Evolutionary conservation across 176 grass and related monocot species (phyloP).

Genomic region (Guadua angustifolia): DNA sequence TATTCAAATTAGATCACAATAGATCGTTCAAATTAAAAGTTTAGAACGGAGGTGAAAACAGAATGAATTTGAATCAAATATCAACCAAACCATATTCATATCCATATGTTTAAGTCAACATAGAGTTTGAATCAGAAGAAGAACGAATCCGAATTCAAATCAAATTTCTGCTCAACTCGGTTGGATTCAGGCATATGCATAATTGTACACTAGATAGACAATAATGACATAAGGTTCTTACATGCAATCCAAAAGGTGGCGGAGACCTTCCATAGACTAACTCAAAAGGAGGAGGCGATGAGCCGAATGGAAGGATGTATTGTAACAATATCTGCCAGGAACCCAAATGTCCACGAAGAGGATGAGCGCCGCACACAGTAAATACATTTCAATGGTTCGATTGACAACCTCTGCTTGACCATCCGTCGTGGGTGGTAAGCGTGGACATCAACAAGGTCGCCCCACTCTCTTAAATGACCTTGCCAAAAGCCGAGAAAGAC

Average conservation of each 20-base stretch:
- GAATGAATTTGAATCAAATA: background rate
- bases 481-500: no score
- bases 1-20: background rate
- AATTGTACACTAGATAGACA: background rate
- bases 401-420: no score
- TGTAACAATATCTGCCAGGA: no score
- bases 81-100: background rate
- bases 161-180: background rate
- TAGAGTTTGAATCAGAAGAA: background rate
- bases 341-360: no score
- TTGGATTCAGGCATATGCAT: background rate
- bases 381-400: no score
- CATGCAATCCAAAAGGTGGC: background rate
- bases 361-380: no score
- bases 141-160: background rate
- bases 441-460: no score
- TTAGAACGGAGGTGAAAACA: background rate
- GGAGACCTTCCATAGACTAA: no score
- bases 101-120: background rate
- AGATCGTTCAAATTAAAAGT: background rate
- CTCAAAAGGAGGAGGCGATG: no score
- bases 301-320: no score
- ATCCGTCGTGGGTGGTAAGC: no score
- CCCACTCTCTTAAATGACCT: no score
- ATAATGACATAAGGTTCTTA: background rate